Base-by-base conservation (phyloP, 306 rosid genomes). In the Vigna reflexopilosa region DNA sequence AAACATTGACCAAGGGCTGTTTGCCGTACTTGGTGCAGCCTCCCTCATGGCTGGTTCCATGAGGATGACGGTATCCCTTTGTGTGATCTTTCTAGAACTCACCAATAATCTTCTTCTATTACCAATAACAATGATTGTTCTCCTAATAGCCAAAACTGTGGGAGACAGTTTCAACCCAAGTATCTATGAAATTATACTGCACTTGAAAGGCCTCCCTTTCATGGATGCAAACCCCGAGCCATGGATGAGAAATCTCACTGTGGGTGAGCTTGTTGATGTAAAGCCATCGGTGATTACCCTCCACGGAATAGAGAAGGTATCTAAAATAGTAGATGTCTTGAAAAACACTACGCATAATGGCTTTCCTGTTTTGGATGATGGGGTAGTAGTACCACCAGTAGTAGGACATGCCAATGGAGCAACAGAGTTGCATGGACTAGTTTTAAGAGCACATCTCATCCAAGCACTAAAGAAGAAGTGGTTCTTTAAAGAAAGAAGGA, bases 21-120 rank as follows among this genome's bases (percentile, higher is more conserved):
- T 75, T 36, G 93, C 98, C 11, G 98, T 93, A 76, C 96, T 93
- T 16, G 98, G 98, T 50, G 98, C 98, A 73, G 97, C 98, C 83
- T 86, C 98, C 44, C 91, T 93, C 58, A 93, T 93, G 98, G 96
- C 97, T 40, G 98, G 98, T 68, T 91, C 97, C 36, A 93, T 93
- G 98, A 86, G 98, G 83, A 93, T 93, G 97, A 93, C 94, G 16
- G 96, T 93, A 66, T 93, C 98, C 11, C 87, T 93, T 52, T 91
- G 97, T 24, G 96, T 93, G 75, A 93, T 93, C 80, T 93, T 93
- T 85, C 98, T 93, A 16, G 98, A 93, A 78, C 91, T 93, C 76
- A 93, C 98, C 74, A 91, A 90, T 85, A 93, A 93, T 73, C 97
- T 93, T 62, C 96, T 88, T 34, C 85, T 93, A 45, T 88, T 93